Evolutionary conservation across 805 yeast species (phyloP), one percentile per base, ranked within the genome.

Genomic region (Lachancea sp.): DNA sequence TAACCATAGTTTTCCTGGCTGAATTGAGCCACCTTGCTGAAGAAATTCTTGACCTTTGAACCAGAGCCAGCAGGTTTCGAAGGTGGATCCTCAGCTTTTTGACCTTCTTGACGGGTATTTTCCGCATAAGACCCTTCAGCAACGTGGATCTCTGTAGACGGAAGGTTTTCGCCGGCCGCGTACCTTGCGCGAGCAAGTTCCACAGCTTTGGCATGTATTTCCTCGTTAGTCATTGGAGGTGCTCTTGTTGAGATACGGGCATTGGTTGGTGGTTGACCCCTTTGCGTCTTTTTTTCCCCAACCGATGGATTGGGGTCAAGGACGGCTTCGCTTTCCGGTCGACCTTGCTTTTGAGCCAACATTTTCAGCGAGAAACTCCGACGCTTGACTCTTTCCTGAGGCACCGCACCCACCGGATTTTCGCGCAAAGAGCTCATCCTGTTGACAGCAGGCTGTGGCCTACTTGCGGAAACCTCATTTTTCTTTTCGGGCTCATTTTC

Each of bases 121-220:
- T 29, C 5, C 15, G 15, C 13, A 29, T 26, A 7, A 26, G 29
- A 11, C 7, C 31, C 20, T 29, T 18, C 34, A 30, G 19, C 12
- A 30, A 10, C 3, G 26, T 17, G n/a, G 5, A 26, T 32, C 35
- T 7, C 18, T 3, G 27, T 30, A 2, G 38, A 12, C 15, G 13
- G 35, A 27, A 36, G 35, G 19, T 8, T 29, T 26, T 16, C 26
- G 10, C 25, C 38, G 10, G 38, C 36, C 13, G 36, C 44, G 26
- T 51, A 54, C 49, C 68, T 77, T 47, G 68, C 69, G 60, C 73
- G 67, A 0, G 88, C 85, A 19, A 76, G 74, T 50, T 74, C 73
- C 54, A 75, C 65, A 0, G 87, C 87, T 49, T 67, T 64, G 8
- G 70, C 72, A 54, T 80, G 80, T 70, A 80, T 68, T 49, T 79